A percentile compares a stretch with the other conserved stretches of the same genome.
Conservation (phyloP, 805 yeast species). For the Hanseniaspora valbyensis region DNA sequence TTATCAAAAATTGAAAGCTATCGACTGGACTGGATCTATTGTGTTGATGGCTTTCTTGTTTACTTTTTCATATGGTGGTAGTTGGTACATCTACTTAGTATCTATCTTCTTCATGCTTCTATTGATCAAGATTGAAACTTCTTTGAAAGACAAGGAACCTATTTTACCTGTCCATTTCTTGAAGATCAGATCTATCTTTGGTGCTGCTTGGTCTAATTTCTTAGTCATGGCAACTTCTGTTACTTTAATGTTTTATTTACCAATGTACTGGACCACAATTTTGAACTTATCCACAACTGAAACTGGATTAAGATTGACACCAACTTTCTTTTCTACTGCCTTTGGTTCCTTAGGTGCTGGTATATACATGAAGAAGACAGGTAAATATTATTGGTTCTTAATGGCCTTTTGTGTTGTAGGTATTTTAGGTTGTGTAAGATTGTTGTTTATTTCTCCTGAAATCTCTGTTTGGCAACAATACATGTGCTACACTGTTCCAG, state of each 20-base stretch:
- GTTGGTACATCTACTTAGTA: constrained; percentile 6
- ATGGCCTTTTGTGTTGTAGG: constrained; percentile 35
- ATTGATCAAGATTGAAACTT: constrained; percentile 37
- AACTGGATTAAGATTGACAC: constrained; percentile 49
- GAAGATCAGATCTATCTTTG: constrained; percentile 46
- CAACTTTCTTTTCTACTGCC: constrained; percentile 50
- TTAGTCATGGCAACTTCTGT: constrained; percentile 35
- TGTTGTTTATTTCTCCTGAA: constrained; percentile 28
- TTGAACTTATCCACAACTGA: constrained; percentile 42
- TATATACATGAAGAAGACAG: constrained; percentile 51
- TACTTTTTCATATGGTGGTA: constrained; percentile 16
- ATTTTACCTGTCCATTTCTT: constrained; percentile 50
- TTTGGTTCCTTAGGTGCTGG: constrained; percentile 56
- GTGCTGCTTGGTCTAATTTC: constrained; percentile 56
- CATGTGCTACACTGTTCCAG: constrained; percentile 38
- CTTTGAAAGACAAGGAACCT: constrained; percentile 41
- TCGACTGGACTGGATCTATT: constrained; percentile 46
- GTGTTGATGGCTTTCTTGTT: constrained; percentile 34
- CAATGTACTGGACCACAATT: constrained; percentile 51
- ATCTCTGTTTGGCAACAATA: constrained; percentile 35
- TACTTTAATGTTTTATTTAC: constrained; percentile 43
- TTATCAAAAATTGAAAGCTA: constrained; percentile 38
- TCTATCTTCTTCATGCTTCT: constrained; percentile 29
- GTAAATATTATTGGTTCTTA: constrained; percentile 43
- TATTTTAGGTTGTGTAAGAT: constrained; percentile 35